Evolutionary conservation across 805 yeast genomes (phyloP), one percentile per base, ranked within the genome.

Genomic region (Cyberlindnera xylosilytica): DNA sequence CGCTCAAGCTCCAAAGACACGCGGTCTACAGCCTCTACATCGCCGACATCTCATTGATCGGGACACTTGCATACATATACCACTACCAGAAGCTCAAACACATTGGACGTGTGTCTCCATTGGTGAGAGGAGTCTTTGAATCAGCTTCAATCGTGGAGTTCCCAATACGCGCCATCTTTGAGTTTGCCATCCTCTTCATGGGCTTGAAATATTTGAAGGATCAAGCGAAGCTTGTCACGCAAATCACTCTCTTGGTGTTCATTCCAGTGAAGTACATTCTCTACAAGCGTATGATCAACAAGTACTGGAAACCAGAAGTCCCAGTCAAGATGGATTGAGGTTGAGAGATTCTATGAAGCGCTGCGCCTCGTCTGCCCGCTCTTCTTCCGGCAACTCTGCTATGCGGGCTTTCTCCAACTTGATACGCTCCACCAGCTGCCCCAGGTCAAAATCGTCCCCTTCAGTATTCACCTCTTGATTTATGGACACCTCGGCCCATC

Each of bases 401-500:
- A 51, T 41, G 6, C 43, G 18, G 17, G 6, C 17, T 35, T 45
- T 52, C 29, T 47, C 45, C 2, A 26, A n/a, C 16, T 34, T 28
- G 4, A 53, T 27, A 19, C 42, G 6, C 7, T 19, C 18, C 12
- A 50, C 32, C 35, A 52, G 22, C 2, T 44, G 40, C 6, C 32
- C 44, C 19, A 54, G 19, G 35, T 50, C 49, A 22, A 42, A 30
- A 26, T 39, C 38, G 13, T 38, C 34, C n/a, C 30, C 35, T 20
- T 39, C 39, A 1, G 35, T 28, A 13, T 15, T 20, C 12, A n/a
- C 8, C 6, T 27, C 33, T 8, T 23, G 17, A 19, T 19, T 27
- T 27, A 19, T 29, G 16, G 32, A 12, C 5, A 4, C 20, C 6
- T 20, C 34, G 23, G 37, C 26, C 83, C 83, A 78, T 20, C 67